Base-by-base conservation (phyloP, 2,329 filamentous ascomycete genomes). In the Clarireedia hainanense region DNA sequence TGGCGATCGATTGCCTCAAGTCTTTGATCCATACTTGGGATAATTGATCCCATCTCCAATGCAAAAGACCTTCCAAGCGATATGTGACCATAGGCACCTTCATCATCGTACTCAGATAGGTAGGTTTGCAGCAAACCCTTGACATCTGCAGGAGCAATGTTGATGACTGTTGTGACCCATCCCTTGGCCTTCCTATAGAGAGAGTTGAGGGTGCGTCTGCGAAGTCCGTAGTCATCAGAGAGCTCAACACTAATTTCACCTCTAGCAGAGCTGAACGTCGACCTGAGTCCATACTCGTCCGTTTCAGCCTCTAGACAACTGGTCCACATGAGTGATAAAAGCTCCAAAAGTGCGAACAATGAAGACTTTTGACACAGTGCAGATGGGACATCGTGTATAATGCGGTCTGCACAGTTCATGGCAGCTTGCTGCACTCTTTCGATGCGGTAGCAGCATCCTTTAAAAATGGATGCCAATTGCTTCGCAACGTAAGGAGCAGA, bases 121-220 rank as follows among this genome's bases (percentile, higher is more conserved):
- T 99, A 97, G 0, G 94, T 97, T 73, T 96, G 94, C 45, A 99
- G 77, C 20, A 99, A 77, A 0, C 95, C 94, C 72, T 99, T 99
- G 58, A 97, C 84, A 70, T 99, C 92, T 24, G 96, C 76, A 5
- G 94, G 92, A 2, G 95, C 91, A 48, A 95, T 80, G 62, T 88
- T 86, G 64, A 97, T 84, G 6, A 89, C 88, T 34, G 81, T 76
- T 20, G 81, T 83, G 0, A 99, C 85, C 94, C 94, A 99, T 4
- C 72, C 72, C 62, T 83, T 88, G 36, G 91, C 91, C 63, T 83
- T 85, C 58, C 81, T 84, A 68, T 95, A 84, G 30, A 99, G 80
- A 20, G 78, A 80, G 58, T 89, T 85, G 49, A 99, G 74, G 0
- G 94, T 99, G 56, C 79, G 80, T 61, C 86, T 85, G 52, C 95